Percentiles rank a stretch among this genome's conserved stretches.
Conservation (phyloP, 1,139 yeast species). For the Debaryomyces sp. region DNA sequence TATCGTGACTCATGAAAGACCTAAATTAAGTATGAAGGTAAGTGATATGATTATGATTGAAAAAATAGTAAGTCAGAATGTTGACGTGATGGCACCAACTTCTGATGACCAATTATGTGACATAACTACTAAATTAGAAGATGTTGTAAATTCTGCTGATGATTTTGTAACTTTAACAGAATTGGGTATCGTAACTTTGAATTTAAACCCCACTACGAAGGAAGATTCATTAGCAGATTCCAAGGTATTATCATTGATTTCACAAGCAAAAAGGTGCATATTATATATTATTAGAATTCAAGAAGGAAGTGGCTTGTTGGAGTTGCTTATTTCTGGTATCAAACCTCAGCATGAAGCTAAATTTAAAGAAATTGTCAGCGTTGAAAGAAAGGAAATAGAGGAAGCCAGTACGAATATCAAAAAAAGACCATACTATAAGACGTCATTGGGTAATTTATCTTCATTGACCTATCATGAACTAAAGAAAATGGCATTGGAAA, state of each 20-base stretch:
- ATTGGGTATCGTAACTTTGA: slow-evolving; percentile 40
- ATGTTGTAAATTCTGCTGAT: slow-evolving; percentile 37
- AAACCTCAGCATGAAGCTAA: slow-evolving; percentile 64
- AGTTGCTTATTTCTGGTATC: slow-evolving; percentile 73
- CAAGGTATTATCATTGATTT: slow-evolving; percentile 57
- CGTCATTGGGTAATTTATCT: slow-evolving; percentile 57
- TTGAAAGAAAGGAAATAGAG: slow-evolving; percentile 43
- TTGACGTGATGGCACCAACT: slow-evolving; percentile 52
- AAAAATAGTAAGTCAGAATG: slow-evolving; percentile 55
- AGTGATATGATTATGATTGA: slow-evolving; percentile 67
- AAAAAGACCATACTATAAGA: slow-evolving; percentile 40
- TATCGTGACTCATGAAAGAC: slow-evolving; percentile 66
- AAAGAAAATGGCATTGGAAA: slow-evolving; percentile 75
- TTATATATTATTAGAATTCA: slow-evolving; percentile 83
- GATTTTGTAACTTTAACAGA: slow-evolving; percentile 47
- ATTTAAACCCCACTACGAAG: slow-evolving; percentile 54
- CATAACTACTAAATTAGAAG: slow-evolving; percentile 35
- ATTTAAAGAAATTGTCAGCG: slow-evolving; percentile 56
- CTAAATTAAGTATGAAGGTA: slow-evolving; percentile 62
- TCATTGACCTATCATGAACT: slow-evolving; percentile 69
- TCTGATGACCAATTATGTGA: slow-evolving; percentile 59
- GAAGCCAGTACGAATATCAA: slow-evolving; percentile 23
- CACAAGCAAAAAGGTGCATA: slow-evolving; percentile 82
- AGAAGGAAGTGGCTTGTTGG: slow-evolving; percentile 70
- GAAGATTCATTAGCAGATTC: slow-evolving; percentile 47